Evolutionary conservation across 768 basidiomycete genomes (phyloP).

Genomic region (Clavaria fumosa): DNA sequence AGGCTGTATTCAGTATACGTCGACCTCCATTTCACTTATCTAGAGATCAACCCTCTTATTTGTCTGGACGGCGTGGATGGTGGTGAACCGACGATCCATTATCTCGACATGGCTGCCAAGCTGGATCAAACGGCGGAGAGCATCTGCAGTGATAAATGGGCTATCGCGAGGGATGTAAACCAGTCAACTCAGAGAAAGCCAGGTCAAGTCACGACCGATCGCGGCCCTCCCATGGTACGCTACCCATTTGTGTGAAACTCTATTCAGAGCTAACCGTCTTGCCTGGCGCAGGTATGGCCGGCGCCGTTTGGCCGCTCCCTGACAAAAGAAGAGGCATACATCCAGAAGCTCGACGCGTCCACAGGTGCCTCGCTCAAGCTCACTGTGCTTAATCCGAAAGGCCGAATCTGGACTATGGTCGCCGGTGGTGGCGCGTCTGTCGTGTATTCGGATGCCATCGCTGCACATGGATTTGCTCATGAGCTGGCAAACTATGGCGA

Average conservation of each 20-base stretch:
- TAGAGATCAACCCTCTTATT: constrained; percentile 98
- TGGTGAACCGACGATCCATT: constrained; percentile 69
- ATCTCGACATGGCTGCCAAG: constrained; percentile 99
- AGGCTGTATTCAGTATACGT: constrained; percentile 95
- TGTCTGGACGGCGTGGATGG: constrained; percentile 62
- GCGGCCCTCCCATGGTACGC: constrained; percentile 88
- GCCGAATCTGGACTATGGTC: constrained; percentile 99
- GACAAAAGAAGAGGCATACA: constrained; percentile 98
- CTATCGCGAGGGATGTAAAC: constrained; percentile 74
- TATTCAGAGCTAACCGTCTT: not conserved
- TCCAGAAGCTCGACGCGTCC: constrained; percentile 92
- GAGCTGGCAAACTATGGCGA: constrained; percentile 99
- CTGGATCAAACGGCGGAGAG: constrained; percentile 98
- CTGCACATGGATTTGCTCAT: constrained; percentile 88
- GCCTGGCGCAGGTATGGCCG: constrained; percentile 45
- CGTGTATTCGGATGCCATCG: constrained; percentile 67
- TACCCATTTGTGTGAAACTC: constrained; percentile 7
- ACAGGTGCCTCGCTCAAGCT: constrained; percentile 98
- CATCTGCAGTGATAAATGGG: constrained; percentile 98
- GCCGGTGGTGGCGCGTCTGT: constrained; percentile 80
- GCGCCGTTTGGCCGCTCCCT: constrained; percentile 95
- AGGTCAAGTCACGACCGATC: constrained; percentile 61
- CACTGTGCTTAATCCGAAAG: constrained; percentile 88
- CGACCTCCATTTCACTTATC: constrained; percentile 98
- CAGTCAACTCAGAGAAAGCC: constrained; percentile 26